Base-by-base conservation (phyloP, 495 filamentous ascomycete species). In the Lophium mytilinum region DNA sequence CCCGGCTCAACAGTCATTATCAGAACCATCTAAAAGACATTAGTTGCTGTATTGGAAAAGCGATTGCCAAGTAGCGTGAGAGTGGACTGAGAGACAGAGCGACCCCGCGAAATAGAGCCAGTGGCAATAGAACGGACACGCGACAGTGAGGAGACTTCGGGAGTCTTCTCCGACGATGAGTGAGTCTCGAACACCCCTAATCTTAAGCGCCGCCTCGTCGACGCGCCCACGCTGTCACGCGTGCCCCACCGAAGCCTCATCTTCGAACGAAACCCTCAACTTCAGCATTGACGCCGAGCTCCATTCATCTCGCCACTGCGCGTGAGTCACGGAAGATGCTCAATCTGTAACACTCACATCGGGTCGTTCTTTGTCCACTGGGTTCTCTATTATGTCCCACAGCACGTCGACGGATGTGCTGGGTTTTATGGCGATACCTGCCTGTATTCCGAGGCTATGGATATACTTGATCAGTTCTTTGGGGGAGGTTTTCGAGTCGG, bases 1-100 rank as follows among this genome's bases (percentile, higher is more conserved):
- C 93, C 93, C 17, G 93, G 93, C 72, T 98, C 83, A 17, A 98
- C 93, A 9, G 93, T 98, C 93, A 98, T 98, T 39, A 98, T 84
- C 9, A 98, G 84, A 24, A 94, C 89, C 94, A 98, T 97, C 93
- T 98, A 45, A 12, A 14, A 1, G 37, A 30, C 14, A 12, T 43
- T 46, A 53, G 49, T 6, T 24, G 33, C 10, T 15, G 9, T 18
- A 37, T 52, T 37, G 40, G 14, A 52, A 9, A 12, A 50, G 15
- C 33, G 4, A 36, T n/a, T 24, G 34, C 30, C n/a, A 50, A 58
- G 24, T 4, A 40, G 48, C 40, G 14, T 39, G 47, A 60, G 43
- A 55, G 11, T 5, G 9, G 21, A 52, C 15, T 19, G 17, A 48
- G 17, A 19, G n/a, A 36, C n/a, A 41, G n/a, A n/a, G 33, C 14